phyloP scores from a whole-genome alignment of 768 basidiomycete genomes.

The Amanita phalloides region DNA sequence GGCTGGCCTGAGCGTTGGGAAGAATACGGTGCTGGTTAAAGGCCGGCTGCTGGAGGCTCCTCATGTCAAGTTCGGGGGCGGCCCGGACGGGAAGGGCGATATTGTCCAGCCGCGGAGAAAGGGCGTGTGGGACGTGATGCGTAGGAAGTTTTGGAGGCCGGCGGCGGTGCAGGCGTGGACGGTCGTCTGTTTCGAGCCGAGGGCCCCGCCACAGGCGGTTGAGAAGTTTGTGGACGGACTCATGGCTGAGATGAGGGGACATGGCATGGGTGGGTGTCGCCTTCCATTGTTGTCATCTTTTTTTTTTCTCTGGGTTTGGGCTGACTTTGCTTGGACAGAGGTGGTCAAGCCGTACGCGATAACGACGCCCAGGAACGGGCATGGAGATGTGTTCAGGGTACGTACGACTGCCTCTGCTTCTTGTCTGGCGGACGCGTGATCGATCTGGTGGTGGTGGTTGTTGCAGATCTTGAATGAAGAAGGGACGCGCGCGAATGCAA shows the following conservation, averaged over 20 bases:
- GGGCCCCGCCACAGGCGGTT: background rate
- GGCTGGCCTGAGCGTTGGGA: background rate
- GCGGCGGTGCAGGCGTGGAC: background rate
- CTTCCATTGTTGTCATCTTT: background rate
- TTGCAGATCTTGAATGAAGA: constrained; percentile 2
- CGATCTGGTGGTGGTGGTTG: background rate
- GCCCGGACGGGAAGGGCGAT: background rate
- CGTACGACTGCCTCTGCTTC: background rate
- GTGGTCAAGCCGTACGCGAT: background rate
- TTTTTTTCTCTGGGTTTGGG: too few relatives aligned
- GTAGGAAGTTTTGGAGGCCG: background rate
- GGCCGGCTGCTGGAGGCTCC: background rate
- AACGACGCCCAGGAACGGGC: background rate
- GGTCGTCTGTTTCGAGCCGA: background rate
- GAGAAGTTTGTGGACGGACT: background rate
- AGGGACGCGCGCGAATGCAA: background rate
- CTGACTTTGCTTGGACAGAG: background rate
- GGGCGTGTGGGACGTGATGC: constrained; percentile 6
- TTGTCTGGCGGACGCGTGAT: background rate
- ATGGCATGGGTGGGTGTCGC: background rate
- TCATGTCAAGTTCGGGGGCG: background rate
- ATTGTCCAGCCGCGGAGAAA: background rate
- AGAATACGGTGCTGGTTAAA: background rate
- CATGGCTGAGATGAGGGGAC: background rate
- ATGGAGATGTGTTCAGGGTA: background rate